Evolutionary conservation across 306 rosid species (phyloP).

Genomic region (Calophaca sinica): DNA sequence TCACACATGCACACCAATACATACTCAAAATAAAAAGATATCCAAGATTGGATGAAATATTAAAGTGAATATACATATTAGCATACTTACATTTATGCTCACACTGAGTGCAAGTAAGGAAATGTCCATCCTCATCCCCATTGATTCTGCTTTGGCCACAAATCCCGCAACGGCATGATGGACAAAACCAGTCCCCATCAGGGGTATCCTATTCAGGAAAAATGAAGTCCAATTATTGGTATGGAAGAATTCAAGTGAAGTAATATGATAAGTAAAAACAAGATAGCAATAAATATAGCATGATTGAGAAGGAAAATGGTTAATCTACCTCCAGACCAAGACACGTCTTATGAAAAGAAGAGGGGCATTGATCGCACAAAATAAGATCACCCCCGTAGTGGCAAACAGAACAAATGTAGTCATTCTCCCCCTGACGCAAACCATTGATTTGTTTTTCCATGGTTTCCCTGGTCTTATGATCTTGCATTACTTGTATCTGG

Average conservation of each 20-base stretch:
- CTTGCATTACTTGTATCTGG: conserved; percentile 58
- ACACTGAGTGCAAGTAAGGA: conserved; percentile 76
- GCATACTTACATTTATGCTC: conserved; percentile 70
- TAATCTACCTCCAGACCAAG: conserved; percentile 73
- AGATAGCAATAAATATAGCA: conserved; percentile 22
- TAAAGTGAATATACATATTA: conserved; percentile 25
- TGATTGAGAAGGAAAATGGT: conserved; percentile 31
- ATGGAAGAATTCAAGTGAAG: conserved; percentile 1
- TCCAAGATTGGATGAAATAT: conserved; percentile 11
- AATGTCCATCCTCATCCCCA: conserved; percentile 46
- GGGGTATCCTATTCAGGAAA: conserved; percentile 70
- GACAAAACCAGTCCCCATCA: conserved; percentile 90
- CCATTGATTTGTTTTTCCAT: conserved; percentile 31
- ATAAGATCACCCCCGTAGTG: conserved; percentile 84
- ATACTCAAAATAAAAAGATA: conserved; percentile 14
- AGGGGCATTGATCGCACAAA: conserved; percentile 85
- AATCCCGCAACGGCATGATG: conserved; percentile 77
- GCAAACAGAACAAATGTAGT: conserved; percentile 79
- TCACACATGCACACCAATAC: conserved; percentile 14
- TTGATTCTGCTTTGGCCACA: conserved; percentile 61
- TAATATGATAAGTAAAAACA: not conserved
- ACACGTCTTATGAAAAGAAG: conserved; percentile 76
- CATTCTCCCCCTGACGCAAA: conserved; percentile 57
- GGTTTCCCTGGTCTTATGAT: conserved; percentile 40
- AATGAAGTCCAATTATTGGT: conserved; percentile 33